Evolutionary conservation across 345 rosid genomes (phyloP), one percentile per base, ranked within the genome.

Genomic region (Microthlaspi erraticum): DNA sequence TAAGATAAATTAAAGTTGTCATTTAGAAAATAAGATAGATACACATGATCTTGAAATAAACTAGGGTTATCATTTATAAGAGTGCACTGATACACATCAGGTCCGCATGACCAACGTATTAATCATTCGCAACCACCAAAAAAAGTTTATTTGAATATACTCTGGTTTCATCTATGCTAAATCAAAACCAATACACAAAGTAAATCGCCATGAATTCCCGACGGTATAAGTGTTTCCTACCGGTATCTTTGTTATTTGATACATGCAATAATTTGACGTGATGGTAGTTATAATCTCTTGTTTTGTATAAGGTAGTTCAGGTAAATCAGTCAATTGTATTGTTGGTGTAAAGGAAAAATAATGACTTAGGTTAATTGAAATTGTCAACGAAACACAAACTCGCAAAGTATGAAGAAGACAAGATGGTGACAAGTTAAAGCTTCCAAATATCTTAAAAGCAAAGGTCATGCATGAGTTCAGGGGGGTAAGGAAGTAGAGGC

Each of bases 401-500:
- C 39, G 38, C 72, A 39, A 68, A 54, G 56, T 60, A 44, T 68
- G 45, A 68, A 52, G 70, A 61, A 68, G 79, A 75, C 79, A 75
- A 61, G 79, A 75, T 55, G 19, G 52, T 62, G 79, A 75, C 79
- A 75, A 75, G 53, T 75, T 75, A 37, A 75, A 52, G 79, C 46
- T 75, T 46, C 44, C 42, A 52, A 68, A 68, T 52, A 68, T 45
- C 74, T 46, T 3, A 62, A 68, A 68, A 46, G 70, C 70, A 75
- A 68, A 53, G 74, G 70, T 75, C 74, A 75, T 75, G 79, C 79
- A 75, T 75, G 79, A 75, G 79, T 75, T 75, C 74, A 75, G 74
- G 70, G 77, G 61, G 74, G 78, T 59, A 59, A 66, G 62, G 74
- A 68, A 68, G 64, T 55, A 52, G 8, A 52, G 44, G 58, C 55